These are phyloP conservation scores for Pichia sp. DNA, from an alignment of 1,139 yeast species.

Conservation along the genomic window DNA sequence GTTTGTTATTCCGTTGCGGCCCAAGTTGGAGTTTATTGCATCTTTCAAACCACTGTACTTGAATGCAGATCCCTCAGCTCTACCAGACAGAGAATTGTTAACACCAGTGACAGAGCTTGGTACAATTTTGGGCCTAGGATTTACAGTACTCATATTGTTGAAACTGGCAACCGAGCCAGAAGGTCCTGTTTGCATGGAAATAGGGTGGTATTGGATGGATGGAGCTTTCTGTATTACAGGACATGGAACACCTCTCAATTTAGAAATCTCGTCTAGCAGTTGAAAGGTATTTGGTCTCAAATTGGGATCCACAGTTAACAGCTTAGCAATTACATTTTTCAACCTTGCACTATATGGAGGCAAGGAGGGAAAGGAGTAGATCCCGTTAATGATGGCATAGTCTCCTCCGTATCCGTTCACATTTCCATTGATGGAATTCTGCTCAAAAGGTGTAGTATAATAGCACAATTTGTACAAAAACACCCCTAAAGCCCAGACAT, in stretches of 20 bases:
- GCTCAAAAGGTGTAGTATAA: constrained; percentile 92
- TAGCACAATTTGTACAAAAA: constrained; percentile 72
- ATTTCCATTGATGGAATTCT: constrained; percentile 34
- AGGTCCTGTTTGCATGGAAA: not conserved
- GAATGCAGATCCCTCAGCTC: not conserved
- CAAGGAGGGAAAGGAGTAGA: constrained; percentile 52
- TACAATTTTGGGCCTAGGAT: not conserved
- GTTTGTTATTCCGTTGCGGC: not conserved
- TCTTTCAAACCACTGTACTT: constrained; percentile 10
- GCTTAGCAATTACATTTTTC: constrained; percentile 64
- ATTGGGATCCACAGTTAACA: constrained; percentile 47
- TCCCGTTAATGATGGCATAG: constrained; percentile 64
- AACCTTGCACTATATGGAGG: constrained; percentile 59
- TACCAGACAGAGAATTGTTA: constrained; percentile 1
- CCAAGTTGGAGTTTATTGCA: not conserved
- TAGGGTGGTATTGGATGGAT: not conserved
- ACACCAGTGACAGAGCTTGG: constrained; percentile 4
- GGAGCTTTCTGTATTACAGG: constrained; percentile 14
- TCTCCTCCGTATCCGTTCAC: constrained; percentile 48
- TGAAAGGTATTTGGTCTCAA: constrained; percentile 70
- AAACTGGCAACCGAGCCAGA: constrained; percentile 1
- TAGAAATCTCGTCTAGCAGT: constrained; percentile 60
- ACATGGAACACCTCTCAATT: constrained; percentile 47
- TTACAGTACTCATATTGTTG: not conserved
- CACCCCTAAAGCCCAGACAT: constrained; percentile 82